phyloP scores from a whole-genome alignment of 805 yeast genomes.

The Lachancea sp. region DNA sequence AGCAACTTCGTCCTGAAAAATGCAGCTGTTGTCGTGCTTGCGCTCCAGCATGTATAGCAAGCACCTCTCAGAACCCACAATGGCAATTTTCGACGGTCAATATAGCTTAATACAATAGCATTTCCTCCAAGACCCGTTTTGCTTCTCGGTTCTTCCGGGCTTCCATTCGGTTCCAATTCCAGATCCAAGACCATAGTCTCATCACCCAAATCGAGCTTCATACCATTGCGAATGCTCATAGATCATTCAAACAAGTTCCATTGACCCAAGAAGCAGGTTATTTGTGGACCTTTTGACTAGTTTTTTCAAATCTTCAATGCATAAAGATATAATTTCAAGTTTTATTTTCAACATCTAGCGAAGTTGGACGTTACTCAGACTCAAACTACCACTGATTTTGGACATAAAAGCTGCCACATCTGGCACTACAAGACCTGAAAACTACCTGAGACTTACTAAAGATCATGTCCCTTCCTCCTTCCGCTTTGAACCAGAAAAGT shows the following conservation, averaged over 20 bases:
- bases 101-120: slow-evolving; percentile 6
- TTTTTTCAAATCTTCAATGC: too few species aligned
- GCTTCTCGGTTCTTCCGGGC: not conserved
- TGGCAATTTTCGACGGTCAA: slow-evolving; percentile 22
- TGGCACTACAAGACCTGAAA: too few species aligned
- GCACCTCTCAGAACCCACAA: slow-evolving; percentile 21
- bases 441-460: not conserved
- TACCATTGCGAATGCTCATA: slow-evolving; percentile 5
- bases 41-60: slow-evolving; percentile 19
- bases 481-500: slow-evolving; percentile 31
- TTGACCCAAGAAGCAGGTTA: not conserved
- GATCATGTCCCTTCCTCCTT: slow-evolving; percentile 32
- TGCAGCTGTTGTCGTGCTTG: slow-evolving; percentile 23
- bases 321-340: too few species aligned
- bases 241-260: not conserved
- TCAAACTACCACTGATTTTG: too few species aligned
- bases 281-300: too few species aligned
- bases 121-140: not conserved
- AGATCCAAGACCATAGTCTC: slow-evolving; percentile 24
- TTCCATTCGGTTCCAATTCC: slow-evolving; percentile 22
- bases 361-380: too few species aligned
- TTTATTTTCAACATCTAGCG: too few species aligned
- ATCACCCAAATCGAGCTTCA: slow-evolving; percentile 22
- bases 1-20: slow-evolving; percentile 26
- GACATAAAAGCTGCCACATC: too few species aligned